Evolutionary conservation across 1,284 basidiomycete species (phyloP), one percentile per base, ranked within the genome.

Genomic region (Leucoagaricus sp.): DNA sequence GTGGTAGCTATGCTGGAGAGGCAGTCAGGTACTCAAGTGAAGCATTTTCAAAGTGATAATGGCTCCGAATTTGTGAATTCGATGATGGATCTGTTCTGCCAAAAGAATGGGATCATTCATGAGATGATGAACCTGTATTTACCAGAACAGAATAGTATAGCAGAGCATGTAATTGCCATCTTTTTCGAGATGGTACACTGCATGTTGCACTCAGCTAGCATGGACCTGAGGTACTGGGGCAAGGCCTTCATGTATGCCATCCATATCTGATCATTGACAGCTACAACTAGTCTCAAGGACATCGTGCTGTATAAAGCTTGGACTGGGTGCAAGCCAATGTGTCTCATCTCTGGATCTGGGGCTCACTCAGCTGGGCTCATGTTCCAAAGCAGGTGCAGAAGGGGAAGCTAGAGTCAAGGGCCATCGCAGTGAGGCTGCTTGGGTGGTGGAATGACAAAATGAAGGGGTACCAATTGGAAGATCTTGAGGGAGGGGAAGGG

Each of bases 201-300:
- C 6, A 72, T 72, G 70, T 28, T 72, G 10, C 57, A 63, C 44
- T 67, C 19, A 28, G 64, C 63, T 3, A 54, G 64, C 0, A 55
- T 78, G 10, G 72, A 72, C 1, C 54, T 58, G 26, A 69, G 60
- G 49, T 63, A 77, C 13, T 79, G 76, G 76, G 70, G 70, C 6
- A 69, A 78, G 50, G 75, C 73, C 2, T 61, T 75, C 15, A 51
- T 60, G 12, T 69, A 75, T 49, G 66, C 72, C 8, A 53, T 58
- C 10, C 68, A 71, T 56, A 45, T 73, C 7, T 41, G 59, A 12
- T 63, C 65, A 31, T 42, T 63, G 0, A 58, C 63, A 19, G 62
- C 64, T 2, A 68, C 66, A 8, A 21, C 2, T 10, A 12, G 50
- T 7, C 54, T 52, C 1, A 56, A 61, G 36, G 62, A 58, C 0